These are phyloP conservation scores for Massarina eburnea DNA, from an alignment of 2,329 filamentous ascomycete genomes.

Conservation along the genomic window DNA sequence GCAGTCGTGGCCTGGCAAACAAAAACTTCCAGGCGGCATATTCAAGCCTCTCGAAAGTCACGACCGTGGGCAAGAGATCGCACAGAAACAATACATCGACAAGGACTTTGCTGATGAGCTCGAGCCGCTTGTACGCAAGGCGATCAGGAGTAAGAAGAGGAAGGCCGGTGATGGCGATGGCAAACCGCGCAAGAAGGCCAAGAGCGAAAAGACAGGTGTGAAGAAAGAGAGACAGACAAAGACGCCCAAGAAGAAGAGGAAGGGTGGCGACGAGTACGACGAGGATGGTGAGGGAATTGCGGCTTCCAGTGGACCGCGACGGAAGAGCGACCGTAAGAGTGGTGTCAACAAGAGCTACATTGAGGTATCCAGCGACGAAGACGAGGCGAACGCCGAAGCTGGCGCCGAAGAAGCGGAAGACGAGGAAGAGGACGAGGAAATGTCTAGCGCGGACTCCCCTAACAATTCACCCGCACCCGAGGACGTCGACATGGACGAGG, in stretches of 20 bases:
- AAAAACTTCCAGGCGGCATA: conserved; percentile 76
- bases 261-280: conserved; percentile 36
- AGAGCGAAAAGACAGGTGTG: conserved; percentile 30
- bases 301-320: conserved; percentile 45
- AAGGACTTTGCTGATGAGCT: conserved; percentile 73
- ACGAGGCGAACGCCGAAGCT: conserved; percentile 39
- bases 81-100: conserved; percentile 80
- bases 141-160: conserved; percentile 62
- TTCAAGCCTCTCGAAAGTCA: conserved; percentile 77
- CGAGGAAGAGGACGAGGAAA: conserved; percentile 18
- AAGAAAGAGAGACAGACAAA: conserved; percentile 40
- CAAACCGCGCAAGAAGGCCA: conserved; percentile 38
- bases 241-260: conserved; percentile 39
- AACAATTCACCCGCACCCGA: conserved; percentile 12
- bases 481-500: conserved; percentile 19
- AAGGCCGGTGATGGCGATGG: conserved; percentile 33
- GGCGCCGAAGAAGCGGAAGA: conserved; percentile 21
- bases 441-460: conserved; percentile 16
- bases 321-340: conserved; percentile 46
- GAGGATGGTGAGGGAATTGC: conserved; percentile 22
- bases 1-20: conserved; percentile 78
- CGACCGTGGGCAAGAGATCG: conserved; percentile 78
- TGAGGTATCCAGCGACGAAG: conserved; percentile 48
- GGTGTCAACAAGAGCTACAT: conserved; percentile 47
- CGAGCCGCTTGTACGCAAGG: conserved; percentile 72